Percentiles rank a stretch among this genome's conserved stretches.
phyloP scores from a whole-genome alignment of 2,329 filamentous ascomycete species.

The Decorospora gaudefroyi region DNA sequence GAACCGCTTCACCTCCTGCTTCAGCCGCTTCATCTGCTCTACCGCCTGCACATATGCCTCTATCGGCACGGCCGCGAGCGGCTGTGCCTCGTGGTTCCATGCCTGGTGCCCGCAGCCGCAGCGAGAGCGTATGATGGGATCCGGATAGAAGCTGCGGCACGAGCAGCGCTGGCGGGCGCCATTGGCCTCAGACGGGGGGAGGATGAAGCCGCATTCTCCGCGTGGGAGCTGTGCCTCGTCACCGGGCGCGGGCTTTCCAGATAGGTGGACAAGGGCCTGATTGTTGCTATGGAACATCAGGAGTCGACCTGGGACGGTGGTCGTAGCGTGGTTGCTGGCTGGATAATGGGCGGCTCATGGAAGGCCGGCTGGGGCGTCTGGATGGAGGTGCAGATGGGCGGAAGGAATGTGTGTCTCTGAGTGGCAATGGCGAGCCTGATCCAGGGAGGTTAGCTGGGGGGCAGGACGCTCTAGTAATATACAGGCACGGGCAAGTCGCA shows the following conservation, averaged over 20 bases:
- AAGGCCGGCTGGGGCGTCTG: constrained; percentile 32
- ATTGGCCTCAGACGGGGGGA: constrained; percentile 32
- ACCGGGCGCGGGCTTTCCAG: constrained; percentile 34
- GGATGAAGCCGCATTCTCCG: constrained; percentile 47
- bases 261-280: constrained; percentile 36
- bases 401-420: constrained; percentile 10
- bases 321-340: constrained; percentile 32
- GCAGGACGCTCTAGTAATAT: constrained; percentile 33
- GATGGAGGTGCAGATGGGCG: constrained; percentile 11
- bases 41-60: constrained; percentile 45
- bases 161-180: constrained; percentile 47
- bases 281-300: constrained; percentile 47
- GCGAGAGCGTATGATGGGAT: constrained; percentile 45
- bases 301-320: constrained; percentile 36
- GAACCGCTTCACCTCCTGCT: constrained; percentile 40
- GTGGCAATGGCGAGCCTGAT: constrained; percentile 16
- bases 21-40: constrained; percentile 46
- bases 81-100: constrained; percentile 51
- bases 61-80: constrained; percentile 41
- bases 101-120: constrained; percentile 56
- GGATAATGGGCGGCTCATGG: constrained; percentile 39
- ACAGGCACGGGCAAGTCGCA: constrained; percentile 33
- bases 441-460: constrained; percentile 31
- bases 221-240: constrained; percentile 44
- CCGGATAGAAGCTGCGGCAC: constrained; percentile 53